Percentiles rank a stretch among this genome's conserved stretches.
Evolutionary conservation across 441 rosid genomes (phyloP).

Genomic region (Gossypium trilobum): DNA sequence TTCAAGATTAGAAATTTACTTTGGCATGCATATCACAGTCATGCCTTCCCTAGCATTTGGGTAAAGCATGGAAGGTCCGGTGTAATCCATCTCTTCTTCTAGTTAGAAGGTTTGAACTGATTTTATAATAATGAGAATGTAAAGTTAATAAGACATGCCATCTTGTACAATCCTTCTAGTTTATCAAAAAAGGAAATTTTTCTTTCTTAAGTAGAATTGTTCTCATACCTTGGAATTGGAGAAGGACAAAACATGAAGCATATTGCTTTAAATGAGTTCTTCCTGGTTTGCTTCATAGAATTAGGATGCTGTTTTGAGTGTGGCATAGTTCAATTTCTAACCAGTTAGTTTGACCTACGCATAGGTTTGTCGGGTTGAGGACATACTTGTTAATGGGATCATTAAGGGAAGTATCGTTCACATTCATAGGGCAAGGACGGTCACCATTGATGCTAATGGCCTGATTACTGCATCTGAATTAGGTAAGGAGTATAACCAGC

Average conservation of each 20-base stretch:
- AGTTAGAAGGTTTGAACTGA: not conserved
- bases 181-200: not conserved
- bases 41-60: not conserved
- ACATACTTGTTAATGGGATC: conserved; percentile 76
- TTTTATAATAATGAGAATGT: conserved; percentile 1
- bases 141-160: not conserved
- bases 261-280: not conserved
- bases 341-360: conserved; percentile 5
- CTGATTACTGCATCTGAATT: conserved; percentile 74
- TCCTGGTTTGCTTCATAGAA: not conserved
- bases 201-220: not conserved
- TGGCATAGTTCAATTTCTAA: conserved; percentile 8
- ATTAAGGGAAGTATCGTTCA: conserved; percentile 87
- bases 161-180: not conserved
- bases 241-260: not conserved
- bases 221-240: not conserved
- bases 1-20: not conserved
- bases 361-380: conserved; percentile 97
- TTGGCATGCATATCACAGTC: conserved; percentile 9
- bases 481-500: conserved; percentile 38
- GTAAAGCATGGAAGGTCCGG: not conserved
- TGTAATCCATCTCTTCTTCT: not conserved
- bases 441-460: conserved; percentile 62
- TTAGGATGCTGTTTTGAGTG: not conserved
- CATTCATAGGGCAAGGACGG: conserved; percentile 82